Percentiles rank a stretch among this genome's conserved stretches.
phyloP scores from a whole-genome alignment of 2,329 filamentous ascomycete genomes.

The Aspergillus ustus region DNA sequence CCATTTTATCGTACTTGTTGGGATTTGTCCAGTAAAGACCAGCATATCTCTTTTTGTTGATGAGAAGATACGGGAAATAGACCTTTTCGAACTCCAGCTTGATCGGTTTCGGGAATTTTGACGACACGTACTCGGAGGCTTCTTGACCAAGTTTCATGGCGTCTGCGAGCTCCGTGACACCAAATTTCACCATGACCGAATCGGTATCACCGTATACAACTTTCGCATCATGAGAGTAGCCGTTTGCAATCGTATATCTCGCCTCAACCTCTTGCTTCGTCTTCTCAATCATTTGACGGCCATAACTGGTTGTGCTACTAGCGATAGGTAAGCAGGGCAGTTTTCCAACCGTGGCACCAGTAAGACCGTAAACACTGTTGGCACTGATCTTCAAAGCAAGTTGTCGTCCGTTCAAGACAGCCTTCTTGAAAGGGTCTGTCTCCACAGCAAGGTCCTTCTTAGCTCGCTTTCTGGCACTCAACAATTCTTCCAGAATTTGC shows the following conservation, averaged over 20 bases:
- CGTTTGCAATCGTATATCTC: slow-evolving; percentile 89
- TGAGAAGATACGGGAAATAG: slow-evolving; percentile 95
- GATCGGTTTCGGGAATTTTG: slow-evolving; percentile 94
- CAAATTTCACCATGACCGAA: slow-evolving; percentile 99
- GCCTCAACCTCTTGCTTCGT: slow-evolving; percentile 95
- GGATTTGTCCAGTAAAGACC: slow-evolving; percentile 97
- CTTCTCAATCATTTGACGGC: slow-evolving; percentile 98
- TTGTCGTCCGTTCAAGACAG: slow-evolving; percentile 95
- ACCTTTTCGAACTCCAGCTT: slow-evolving; percentile 99
- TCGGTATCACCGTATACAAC: slow-evolving; percentile 99
- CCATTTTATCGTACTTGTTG: slow-evolving; percentile 98
- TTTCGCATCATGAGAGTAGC: slow-evolving; percentile 90
- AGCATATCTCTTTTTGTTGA: slow-evolving; percentile 99
- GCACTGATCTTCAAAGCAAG: slow-evolving; percentile 94
- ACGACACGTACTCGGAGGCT: slow-evolving; percentile 83
- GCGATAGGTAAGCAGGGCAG: slow-evolving; percentile 93
- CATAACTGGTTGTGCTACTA: slow-evolving; percentile 95
- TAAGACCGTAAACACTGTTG: slow-evolving; percentile 97
- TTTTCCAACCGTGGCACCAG: slow-evolving; percentile 94
- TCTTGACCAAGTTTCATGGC: slow-evolving; percentile 97
- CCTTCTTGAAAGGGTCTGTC: slow-evolving; percentile 96
- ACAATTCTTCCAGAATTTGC: slow-evolving; percentile 92
- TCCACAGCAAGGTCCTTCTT: slow-evolving; percentile 88
- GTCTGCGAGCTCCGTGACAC: slow-evolving; percentile 80
- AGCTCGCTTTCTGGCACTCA: slow-evolving; percentile 90